Evolutionary conservation across 163 green algal genomes (phyloP).

Genomic region (Chloromonas sp.): DNA sequence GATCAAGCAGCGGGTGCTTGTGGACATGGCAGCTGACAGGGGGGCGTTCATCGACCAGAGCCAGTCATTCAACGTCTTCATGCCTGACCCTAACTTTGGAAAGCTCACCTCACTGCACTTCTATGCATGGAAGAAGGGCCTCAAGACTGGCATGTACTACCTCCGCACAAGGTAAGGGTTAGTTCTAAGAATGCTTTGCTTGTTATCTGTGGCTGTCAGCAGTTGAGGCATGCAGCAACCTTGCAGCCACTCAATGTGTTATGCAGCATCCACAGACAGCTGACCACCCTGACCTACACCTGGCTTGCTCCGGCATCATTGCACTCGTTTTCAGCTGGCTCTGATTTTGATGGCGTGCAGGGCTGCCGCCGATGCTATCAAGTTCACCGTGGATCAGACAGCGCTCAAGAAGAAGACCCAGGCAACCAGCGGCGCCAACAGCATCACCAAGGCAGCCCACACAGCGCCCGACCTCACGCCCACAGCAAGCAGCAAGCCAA

Average conservation of each 20-base stretch:
- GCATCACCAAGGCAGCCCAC: constrained; percentile 13
- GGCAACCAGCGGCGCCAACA: constrained; percentile 7
- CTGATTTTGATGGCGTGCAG: constrained; percentile 5
- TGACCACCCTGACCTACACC: too few relatives aligned
- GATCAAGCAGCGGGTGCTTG: constrained; percentile 93
- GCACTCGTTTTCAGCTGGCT: neutral
- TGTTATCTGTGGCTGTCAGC: neutral
- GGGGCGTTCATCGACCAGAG: constrained; percentile 98
- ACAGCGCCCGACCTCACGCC: constrained; percentile 16
- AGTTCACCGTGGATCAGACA: constrained; percentile 92
- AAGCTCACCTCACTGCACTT: constrained; percentile 99
- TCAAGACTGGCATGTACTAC: constrained; percentile 91
- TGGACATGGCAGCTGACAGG: constrained; percentile 98
- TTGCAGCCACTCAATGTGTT: neutral
- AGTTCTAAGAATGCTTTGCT: neutral
- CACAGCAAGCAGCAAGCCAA: constrained; percentile 17
- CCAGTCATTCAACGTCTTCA: constrained; percentile 99
- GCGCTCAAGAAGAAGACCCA: constrained; percentile 24
- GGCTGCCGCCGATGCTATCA: constrained; percentile 96
- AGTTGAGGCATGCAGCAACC: neutral
- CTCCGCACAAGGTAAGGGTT: constrained; percentile 70
- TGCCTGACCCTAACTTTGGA: constrained; percentile 97
- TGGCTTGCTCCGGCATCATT: too few relatives aligned
- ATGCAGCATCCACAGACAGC: neutral
- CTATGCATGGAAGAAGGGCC: constrained; percentile 87